Evolutionary conservation across 2,329 filamentous ascomycete genomes (phyloP).

Genomic region (Lizonia empirigonia): DNA sequence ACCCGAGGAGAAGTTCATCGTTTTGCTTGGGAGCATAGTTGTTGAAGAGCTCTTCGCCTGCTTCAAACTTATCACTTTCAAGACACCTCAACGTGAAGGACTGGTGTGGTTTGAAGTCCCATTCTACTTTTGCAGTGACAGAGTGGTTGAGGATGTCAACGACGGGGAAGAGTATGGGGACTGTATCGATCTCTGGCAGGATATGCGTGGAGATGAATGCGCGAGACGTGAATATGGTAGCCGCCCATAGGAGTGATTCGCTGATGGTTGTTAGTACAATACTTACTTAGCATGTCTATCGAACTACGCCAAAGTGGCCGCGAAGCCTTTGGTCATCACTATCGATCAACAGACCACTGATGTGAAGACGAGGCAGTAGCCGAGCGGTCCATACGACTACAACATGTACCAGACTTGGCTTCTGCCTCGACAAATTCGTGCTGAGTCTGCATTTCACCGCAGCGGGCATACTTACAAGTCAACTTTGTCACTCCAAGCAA

Average conservation of each 20-base stretch:
- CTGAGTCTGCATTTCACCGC: not conserved
- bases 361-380: not conserved
- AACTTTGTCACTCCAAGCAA: constrained; percentile 20
- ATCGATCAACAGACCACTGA: not conserved
- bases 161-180: constrained; percentile 56
- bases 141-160: constrained; percentile 58
- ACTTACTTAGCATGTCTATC: not conserved
- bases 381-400: not conserved
- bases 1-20: constrained; percentile 59
- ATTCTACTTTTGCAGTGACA: constrained; percentile 54
- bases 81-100: constrained; percentile 50
- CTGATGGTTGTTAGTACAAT: constrained; percentile 41
- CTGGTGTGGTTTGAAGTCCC: constrained; percentile 45
- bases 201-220: constrained; percentile 54
- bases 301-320: not conserved
- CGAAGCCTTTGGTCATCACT: not conserved
- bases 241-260: constrained; percentile 57
- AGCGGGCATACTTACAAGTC: constrained; percentile 29
- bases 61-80: constrained; percentile 40
- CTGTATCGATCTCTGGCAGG: constrained; percentile 35
- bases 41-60: constrained; percentile 56
- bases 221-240: constrained; percentile 58
- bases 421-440: not conserved
- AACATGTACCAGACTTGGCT: not conserved
- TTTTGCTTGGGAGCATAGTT: constrained; percentile 61